Percentiles rank a stretch among this genome's conserved stretches.
Evolutionary conservation across 2,329 filamentous ascomycete genomes (phyloP).

Genomic region (Colletotrichum zoysiae): DNA sequence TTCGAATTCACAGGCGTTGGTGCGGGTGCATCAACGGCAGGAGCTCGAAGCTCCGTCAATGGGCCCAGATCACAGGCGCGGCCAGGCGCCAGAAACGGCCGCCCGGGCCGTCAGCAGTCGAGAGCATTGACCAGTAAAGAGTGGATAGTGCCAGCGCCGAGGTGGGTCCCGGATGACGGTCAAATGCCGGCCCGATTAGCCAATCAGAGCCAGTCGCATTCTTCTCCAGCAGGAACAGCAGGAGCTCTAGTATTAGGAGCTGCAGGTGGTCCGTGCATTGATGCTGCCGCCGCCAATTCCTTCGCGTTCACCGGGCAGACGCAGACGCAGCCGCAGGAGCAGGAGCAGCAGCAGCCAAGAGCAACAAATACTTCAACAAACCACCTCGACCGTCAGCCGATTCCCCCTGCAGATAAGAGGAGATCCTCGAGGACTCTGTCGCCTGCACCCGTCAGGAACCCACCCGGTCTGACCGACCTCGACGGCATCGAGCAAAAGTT

Average conservation of each 20-base stretch:
- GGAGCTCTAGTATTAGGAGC: conserved; percentile 24
- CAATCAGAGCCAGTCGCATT: conserved; percentile 31
- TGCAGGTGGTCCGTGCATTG: conserved; percentile 22
- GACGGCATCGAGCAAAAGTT: conserved; percentile 11
- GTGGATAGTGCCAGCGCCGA: not conserved
- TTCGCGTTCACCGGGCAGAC: conserved; percentile 29
- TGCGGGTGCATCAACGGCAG: conserved; percentile 1
- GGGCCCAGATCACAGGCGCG: not conserved
- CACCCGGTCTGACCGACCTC: not conserved
- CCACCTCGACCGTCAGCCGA: not conserved
- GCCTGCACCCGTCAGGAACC: not conserved
- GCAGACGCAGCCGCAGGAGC: not conserved
- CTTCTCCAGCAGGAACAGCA: not conserved
- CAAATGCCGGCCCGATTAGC: not conserved
- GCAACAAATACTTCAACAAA: conserved; percentile 15
- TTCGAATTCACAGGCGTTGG: conserved; percentile 8
- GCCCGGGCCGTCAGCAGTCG: conserved; percentile 1
- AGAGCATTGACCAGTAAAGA: conserved; percentile 12
- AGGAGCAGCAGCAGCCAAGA: conserved; percentile 3
- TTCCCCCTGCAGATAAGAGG: not conserved
- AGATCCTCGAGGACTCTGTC: not conserved
- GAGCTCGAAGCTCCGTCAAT: conserved; percentile 18
- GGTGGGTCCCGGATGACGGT: conserved; percentile 7
- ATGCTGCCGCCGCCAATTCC: conserved; percentile 29
- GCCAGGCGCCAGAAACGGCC: conserved; percentile 6